Percentiles rank a stretch among this genome's conserved stretches.
Evolutionary conservation across 768 basidiomycete genomes (phyloP).

Genomic region (Coprinopsis marcescibilis): DNA sequence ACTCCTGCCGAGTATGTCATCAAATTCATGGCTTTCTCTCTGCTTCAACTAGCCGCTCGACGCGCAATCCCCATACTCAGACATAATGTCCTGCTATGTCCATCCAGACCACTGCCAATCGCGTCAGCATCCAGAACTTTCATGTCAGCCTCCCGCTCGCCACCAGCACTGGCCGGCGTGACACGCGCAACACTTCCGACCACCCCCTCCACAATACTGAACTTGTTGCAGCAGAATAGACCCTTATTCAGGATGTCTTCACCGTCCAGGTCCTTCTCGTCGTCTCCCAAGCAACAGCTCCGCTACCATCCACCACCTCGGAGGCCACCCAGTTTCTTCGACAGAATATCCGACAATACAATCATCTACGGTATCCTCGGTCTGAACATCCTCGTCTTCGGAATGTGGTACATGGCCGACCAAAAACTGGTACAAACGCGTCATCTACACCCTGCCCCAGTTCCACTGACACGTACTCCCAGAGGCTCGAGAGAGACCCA

Average conservation of each 20-base stretch:
- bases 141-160: too few species aligned
- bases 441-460: conserved; percentile 1
- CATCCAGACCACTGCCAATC: too few species aligned
- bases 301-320: conserved; percentile 17
- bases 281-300: conserved; percentile 16
- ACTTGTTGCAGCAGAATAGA: too few species aligned
- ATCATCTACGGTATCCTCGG: conserved; percentile 63
- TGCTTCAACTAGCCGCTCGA: too few species aligned
- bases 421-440: conserved; percentile 27
- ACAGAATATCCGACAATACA: conserved; percentile 45
- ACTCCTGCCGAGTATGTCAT: too few species aligned
- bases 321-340: conserved; percentile 31
- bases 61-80: too few species aligned
- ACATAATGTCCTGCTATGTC: too few species aligned
- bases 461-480: neutral
- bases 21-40: too few species aligned
- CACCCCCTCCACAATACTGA: neutral
- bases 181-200: too few species aligned
- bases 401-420: conserved; percentile 46
- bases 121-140: too few species aligned
- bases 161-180: too few species aligned
- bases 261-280: conserved; percentile 14
- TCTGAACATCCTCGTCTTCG: conserved; percentile 57
- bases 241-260: neutral
- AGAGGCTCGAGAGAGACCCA: conserved; percentile 37